Evolutionary conservation across 1,284 basidiomycete genomes (phyloP), one percentile per base, ranked within the genome.

Genomic region (Psilocybe mexicana): DNA sequence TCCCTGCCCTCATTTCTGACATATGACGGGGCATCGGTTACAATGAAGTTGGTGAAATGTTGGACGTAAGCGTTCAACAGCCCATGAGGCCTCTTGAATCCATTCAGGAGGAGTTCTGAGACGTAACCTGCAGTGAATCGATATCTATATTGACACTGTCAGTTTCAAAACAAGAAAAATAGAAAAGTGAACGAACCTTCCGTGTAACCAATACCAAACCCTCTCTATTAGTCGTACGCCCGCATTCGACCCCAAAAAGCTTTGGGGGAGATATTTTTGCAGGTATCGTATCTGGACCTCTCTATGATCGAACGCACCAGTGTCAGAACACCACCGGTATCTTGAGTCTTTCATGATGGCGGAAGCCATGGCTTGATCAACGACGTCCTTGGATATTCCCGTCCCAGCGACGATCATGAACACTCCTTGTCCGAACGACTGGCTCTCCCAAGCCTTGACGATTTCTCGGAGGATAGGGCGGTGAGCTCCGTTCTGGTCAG

Each of bases 331-430:
- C 74, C 72, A 74, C 2, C 76, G 72, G 57, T 77, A 76, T 26
- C 66, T 66, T 0, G 74, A 75, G 28, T 75, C 74, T 57, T 77
- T 76, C 74, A 76, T 75, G 48, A 76, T 72, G 1, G 72, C 76
- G 6, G 74, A 75, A 3, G 74, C 69, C 73, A 76, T 76, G 0
- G 72, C 74, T 52, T 72, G 71, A 57, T 77, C 74, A 6, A 78
- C 74, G 12, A 74, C 72, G 54, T 74, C 74, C 61, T 78, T 77
- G 2, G 75, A 76, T n/a, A 78, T 74, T 1, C 74, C 75, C 1
- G 74, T 78, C 2, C 75, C 76, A 8, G 75, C 73, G 4, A 78
- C 71, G 6, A 78, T 70, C 70, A 78, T 73, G 52, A 74, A 76
- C 4, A 77, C 70, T 1, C 72, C 72, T 30, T 74, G 72, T 3